Evolutionary conservation across 345 rosid genomes (phyloP).

Genomic region (Clausena lansium): DNA sequence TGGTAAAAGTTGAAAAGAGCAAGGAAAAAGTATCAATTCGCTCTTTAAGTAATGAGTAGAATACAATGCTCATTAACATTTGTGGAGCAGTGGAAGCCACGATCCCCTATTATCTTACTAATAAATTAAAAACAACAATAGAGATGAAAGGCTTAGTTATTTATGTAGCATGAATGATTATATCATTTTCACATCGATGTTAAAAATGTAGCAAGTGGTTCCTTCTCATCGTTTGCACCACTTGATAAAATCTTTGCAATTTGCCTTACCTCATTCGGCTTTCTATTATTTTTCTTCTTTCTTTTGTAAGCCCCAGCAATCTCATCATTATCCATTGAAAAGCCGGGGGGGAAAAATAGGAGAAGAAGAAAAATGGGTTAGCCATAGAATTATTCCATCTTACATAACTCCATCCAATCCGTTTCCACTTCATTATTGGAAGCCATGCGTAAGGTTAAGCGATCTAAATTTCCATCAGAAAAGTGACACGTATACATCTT

Average conservation of each 20-base stretch:
- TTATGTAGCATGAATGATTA: no score
- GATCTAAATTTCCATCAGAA: background rate
- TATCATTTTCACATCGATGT: no score
- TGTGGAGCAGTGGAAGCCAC: conserved; percentile 1
- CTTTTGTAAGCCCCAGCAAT: background rate
- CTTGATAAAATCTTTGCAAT: no score
- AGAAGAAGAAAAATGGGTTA: background rate
- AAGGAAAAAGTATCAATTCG: no score
- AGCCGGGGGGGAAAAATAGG: no score
- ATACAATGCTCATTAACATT: background rate
- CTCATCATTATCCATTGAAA: background rate
- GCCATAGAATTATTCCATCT: background rate
- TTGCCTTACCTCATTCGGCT: no score
- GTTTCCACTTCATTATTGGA: background rate
- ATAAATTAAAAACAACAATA: no score
- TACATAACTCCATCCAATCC: background rate
- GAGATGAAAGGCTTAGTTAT: no score
- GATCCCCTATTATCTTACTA: background rate
- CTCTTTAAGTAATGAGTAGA: no score
- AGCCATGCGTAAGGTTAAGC: background rate
- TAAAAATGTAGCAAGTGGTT: background rate
- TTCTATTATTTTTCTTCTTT: no score
- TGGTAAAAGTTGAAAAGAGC: no score
- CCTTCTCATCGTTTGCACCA: background rate
- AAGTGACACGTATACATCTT: background rate